Conservation (phyloP, 2,329 filamentous ascomycete genomes). For the Pseudocercospora fijiensis region DNA sequence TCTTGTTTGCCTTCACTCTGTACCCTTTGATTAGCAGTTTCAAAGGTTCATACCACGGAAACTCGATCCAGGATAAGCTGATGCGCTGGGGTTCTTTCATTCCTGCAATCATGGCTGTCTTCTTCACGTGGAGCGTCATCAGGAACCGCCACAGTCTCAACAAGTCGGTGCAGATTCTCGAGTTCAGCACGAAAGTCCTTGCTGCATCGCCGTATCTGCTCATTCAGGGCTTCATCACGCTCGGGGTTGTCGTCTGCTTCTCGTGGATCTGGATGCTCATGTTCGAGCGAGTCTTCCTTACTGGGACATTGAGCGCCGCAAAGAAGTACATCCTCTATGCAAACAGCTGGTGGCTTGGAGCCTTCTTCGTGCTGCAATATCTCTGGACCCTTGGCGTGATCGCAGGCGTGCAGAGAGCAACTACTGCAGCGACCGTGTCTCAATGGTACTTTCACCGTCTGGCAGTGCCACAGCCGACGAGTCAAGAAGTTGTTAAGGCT, state of each 20-base stretch:
- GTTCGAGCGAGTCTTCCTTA: slow-evolving; percentile 93
- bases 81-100: slow-evolving; percentile 86
- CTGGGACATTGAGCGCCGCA: slow-evolving; percentile 68
- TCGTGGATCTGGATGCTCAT: slow-evolving; percentile 96
- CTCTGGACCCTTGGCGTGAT: slow-evolving; percentile 90
- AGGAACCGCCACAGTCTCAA: slow-evolving; percentile 76
- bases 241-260: slow-evolving; percentile 76
- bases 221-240: slow-evolving; percentile 74
- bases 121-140: slow-evolving; percentile 82
- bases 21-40: slow-evolving; percentile 91
- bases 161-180: slow-evolving; percentile 82
- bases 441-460: slow-evolving; percentile 99
- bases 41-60: slow-evolving; percentile 71
- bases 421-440: slow-evolving; percentile 90
- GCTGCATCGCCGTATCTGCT: slow-evolving; percentile 80
- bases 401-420: slow-evolving; percentile 83
- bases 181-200: slow-evolving; percentile 87
- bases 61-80: slow-evolving; percentile 75
- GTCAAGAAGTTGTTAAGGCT: slow-evolving; percentile 76
- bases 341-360: slow-evolving; percentile 93
- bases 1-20: slow-evolving; percentile 83
- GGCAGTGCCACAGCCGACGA: slow-evolving; percentile 71
- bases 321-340: slow-evolving; percentile 76
- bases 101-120: slow-evolving; percentile 68
- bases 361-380: slow-evolving; percentile 89